These are phyloP conservation scores for Phaeosphaeriaceae sp. DNA, from an alignment of 2,329 filamentous ascomycete genomes.

Conservation along the genomic window DNA sequence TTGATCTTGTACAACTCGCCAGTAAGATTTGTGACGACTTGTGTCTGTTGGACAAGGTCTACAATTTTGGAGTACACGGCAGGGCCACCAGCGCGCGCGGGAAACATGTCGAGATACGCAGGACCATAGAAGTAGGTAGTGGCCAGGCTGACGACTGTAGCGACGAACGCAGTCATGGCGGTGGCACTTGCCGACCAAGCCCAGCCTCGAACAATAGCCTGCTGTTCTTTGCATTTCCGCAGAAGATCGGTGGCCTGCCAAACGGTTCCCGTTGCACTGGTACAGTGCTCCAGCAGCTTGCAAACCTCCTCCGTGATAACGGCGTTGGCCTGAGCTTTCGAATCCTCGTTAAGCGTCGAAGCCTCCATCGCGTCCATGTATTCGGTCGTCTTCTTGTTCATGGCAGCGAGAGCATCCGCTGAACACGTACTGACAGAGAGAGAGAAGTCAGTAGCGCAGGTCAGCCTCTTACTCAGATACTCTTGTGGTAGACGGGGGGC, in stretches of 20 bases:
- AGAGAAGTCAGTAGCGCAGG: conserved; percentile 6
- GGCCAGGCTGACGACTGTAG: neutral
- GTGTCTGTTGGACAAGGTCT: conserved; percentile 13
- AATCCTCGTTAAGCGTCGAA: conserved; percentile 8
- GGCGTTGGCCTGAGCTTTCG: conserved; percentile 8
- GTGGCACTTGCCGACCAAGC: neutral
- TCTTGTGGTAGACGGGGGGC: conserved; percentile 1
- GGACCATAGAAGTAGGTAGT: neutral
- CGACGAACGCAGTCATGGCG: neutral
- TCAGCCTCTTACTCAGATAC: neutral
- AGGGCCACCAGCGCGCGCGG: neutral
- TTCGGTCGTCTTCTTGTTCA: conserved; percentile 17
- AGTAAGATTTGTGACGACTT: conserved; percentile 14
- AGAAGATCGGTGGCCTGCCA: conserved; percentile 24
- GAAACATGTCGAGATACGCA: conserved; percentile 1
- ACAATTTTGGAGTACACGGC: conserved; percentile 7
- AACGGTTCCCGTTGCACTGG: conserved; percentile 15
- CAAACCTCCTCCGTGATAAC: conserved; percentile 17
- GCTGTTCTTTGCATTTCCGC: neutral
- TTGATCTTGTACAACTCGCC: conserved; percentile 14
- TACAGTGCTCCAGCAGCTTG: conserved; percentile 22
- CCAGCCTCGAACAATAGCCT: neutral
- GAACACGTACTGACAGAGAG: conserved; percentile 14
- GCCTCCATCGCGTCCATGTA: conserved; percentile 17
- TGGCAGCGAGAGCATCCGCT: conserved; percentile 13